Percentiles rank a stretch among this genome's conserved stretches.
phyloP scores from a whole-genome alignment of 352 stramenopile species.

The Elongisporangium undulatum region DNA sequence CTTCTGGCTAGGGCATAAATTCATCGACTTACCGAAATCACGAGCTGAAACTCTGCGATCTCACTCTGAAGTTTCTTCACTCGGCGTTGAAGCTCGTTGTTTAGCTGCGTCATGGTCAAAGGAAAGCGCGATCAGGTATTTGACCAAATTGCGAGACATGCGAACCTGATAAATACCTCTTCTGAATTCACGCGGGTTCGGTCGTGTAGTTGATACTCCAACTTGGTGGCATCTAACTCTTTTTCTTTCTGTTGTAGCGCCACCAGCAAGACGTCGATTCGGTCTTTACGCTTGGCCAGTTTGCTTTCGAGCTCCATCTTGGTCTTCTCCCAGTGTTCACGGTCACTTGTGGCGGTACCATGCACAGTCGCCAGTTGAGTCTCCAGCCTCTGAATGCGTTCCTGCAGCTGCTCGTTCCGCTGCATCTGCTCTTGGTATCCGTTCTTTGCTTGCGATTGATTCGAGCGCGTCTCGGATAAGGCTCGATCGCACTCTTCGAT shows the following conservation, averaged over 20 bases:
- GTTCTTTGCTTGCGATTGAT: slow-evolving; percentile 22
- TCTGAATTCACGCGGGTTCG: slow-evolving; percentile 36
- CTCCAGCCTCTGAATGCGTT: slow-evolving; percentile 33
- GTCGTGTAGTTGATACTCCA: slow-evolving; percentile 28
- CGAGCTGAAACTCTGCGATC: slow-evolving; percentile 46
- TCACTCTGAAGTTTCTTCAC: slow-evolving; percentile 53
- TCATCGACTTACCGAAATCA: slow-evolving; percentile 28
- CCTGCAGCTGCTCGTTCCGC: slow-evolving; percentile 21
- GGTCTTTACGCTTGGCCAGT: slow-evolving; percentile 33
- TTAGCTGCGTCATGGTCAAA: slow-evolving; percentile 12
- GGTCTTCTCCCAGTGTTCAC: slow-evolving; percentile 18
- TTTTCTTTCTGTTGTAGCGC: slow-evolving; percentile 48
- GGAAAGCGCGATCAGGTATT: slow-evolving; percentile 3
- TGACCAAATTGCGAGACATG: background rate
- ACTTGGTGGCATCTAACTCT: slow-evolving; percentile 34
- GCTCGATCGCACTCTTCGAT: slow-evolving; percentile 71
- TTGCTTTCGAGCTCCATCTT: slow-evolving; percentile 31
- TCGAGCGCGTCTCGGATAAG: slow-evolving; percentile 35
- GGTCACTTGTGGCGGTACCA: slow-evolving; percentile 12
- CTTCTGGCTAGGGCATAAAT: background rate
- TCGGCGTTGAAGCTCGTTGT: slow-evolving; percentile 39
- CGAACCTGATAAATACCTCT: slow-evolving; percentile 19
- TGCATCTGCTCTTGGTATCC: slow-evolving; percentile 46
- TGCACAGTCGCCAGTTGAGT: slow-evolving; percentile 21
- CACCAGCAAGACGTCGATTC: slow-evolving; percentile 25